Evolutionary conservation across 306 rosid genomes (phyloP).

Genomic region (Parietaria judaica): DNA sequence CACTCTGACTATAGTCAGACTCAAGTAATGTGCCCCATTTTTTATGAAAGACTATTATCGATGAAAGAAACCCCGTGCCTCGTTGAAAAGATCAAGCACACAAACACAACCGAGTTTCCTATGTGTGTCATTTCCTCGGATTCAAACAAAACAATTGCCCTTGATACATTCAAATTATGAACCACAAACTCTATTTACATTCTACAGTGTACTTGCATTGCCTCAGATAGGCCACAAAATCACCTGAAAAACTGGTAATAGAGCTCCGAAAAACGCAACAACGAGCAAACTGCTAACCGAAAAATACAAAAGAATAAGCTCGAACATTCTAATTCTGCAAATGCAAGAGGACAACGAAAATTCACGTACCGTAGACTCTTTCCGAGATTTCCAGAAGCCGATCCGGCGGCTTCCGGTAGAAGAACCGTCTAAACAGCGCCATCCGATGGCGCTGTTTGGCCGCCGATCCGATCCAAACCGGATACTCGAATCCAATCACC

Average conservation of each 20-base stretch:
- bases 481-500: conserved; percentile 29
- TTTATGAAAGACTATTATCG: conserved; percentile 10
- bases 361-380: conserved; percentile 70
- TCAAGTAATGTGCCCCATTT: background rate
- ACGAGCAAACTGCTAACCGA: conserved; percentile 19
- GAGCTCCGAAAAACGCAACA: conserved; percentile 16
- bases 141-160: conserved; percentile 1
- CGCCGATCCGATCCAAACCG: conserved; percentile 82
- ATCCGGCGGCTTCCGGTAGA: conserved; percentile 98
- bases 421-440: conserved; percentile 99
- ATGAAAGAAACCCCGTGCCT: background rate
- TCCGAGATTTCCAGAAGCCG: conserved; percentile 98
- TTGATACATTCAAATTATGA: conserved; percentile 6
- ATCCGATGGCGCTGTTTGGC: conserved; percentile 94
- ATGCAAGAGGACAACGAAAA: background rate
- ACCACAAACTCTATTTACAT: conserved; percentile 18
- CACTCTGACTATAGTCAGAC: background rate
- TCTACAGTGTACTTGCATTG: conserved; percentile 25
- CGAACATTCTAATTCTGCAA: conserved; percentile 7
- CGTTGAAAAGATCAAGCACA: conserved; percentile 5
- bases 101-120: background rate
- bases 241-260: conserved; percentile 5
- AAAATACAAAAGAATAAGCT: conserved; percentile 5
- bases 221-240: conserved; percentile 19
- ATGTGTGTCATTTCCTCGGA: conserved; percentile 5